Base-by-base conservation (phyloP, 202 grass and related monocot species). In the Cymbopogon flexuosus region DNA sequence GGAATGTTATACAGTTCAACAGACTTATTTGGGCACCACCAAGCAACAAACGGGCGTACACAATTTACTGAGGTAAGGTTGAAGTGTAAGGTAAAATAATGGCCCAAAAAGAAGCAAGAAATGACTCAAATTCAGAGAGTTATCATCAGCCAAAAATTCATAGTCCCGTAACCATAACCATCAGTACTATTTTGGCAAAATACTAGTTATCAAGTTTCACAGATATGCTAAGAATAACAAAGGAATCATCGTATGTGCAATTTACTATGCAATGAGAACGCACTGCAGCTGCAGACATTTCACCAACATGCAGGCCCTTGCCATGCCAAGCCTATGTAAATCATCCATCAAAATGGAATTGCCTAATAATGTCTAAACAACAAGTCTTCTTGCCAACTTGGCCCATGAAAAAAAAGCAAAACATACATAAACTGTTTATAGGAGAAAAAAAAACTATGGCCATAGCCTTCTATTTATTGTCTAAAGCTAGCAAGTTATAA, bases 1-100 rank as follows among this genome's bases (percentile, higher is more conserved):
- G 85, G 83, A 92, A 93, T 90, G 90, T 93, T 88, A 97, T 82
- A 79, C 77, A 78, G 69, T 63, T 88, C 76, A 82, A 83, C 36
- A 45, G 73, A 73, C 76, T 89, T 78, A 85, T 78, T 79, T 86
- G 31, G 69, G 73, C 62, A 83, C 54, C 79, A 69, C 21, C 29
- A 22, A 65, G 46, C 9, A 70, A 57, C 13, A 62, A 62, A 30
- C 9, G 24, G 8, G 15, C 3, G 2, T 6, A 27, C 23, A 3
- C 1, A 13, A 70, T 19, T 24, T 8, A 33, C 12, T 11, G 9
- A 58, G 56, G 3, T 23, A 33, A 33, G 31, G 31, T 33, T 3
- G 31, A 33, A 33, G 49, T 79, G 57, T 18, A 52, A 0, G 49
- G 34, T 19, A 81, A 5, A 11, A 71, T 47, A 57, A 30, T 61